These are phyloP conservation scores for Exutisphaerella laricina DNA, from an alignment of 2,329 filamentous ascomycete genomes.

Conservation along the genomic window DNA sequence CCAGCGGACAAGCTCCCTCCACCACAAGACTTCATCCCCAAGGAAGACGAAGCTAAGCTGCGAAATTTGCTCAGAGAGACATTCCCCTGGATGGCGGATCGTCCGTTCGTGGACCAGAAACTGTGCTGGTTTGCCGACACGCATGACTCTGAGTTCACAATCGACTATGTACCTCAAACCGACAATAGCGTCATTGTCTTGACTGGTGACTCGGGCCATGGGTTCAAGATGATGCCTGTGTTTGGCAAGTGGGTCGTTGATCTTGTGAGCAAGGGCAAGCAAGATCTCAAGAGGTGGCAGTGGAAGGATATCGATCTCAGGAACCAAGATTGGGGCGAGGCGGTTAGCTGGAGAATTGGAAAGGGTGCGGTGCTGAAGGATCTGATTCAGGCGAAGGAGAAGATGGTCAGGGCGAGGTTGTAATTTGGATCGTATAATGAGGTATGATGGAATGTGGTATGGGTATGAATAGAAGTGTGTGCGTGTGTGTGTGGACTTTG, in stretches of 20 bases:
- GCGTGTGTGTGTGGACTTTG: too few relatives aligned
- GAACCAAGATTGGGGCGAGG: conserved; percentile 39
- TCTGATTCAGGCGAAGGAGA: conserved; percentile 20
- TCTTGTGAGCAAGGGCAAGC: conserved; percentile 42
- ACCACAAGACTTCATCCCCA: conserved; percentile 46
- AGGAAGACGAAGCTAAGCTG: conserved; percentile 49
- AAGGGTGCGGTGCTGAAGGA: conserved; percentile 23
- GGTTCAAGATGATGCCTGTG: conserved; percentile 58
- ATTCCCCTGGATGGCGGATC: conserved; percentile 48
- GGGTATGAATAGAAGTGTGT: too few relatives aligned
- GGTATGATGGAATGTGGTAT: too few relatives aligned
- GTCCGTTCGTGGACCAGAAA: conserved; percentile 52
- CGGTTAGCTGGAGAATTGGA: conserved; percentile 47
- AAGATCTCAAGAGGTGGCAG: conserved; percentile 46
- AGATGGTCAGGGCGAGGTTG: conserved; percentile 19
- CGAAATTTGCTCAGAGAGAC: conserved; percentile 48
- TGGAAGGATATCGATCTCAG: conserved; percentile 44
- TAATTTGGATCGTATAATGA: too few relatives aligned
- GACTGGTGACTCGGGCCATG: conserved; percentile 57
- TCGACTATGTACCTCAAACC: conserved; percentile 53
- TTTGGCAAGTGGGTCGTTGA: conserved; percentile 52
- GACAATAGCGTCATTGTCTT: conserved; percentile 45
- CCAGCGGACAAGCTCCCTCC: conserved; percentile 41
- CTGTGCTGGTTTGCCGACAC: conserved; percentile 63
- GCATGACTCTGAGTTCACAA: conserved; percentile 54